Percentiles rank a stretch among this genome's conserved stretches.
phyloP scores from a whole-genome alignment of 208 protist genomes.

The Jaenimonas drosophilae region DNA sequence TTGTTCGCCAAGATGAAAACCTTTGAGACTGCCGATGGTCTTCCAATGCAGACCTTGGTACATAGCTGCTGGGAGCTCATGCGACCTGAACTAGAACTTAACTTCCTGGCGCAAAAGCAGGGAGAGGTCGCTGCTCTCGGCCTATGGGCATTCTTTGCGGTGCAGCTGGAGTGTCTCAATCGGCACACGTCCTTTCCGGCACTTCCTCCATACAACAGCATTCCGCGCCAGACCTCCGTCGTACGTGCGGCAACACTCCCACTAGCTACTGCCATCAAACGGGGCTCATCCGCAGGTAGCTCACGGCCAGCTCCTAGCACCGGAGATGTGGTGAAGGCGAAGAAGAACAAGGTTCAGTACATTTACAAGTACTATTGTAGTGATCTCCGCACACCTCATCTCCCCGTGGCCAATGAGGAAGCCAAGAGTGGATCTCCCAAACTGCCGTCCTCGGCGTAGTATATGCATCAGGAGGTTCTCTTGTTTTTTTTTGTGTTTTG shows the following conservation, averaged over 20 bases:
- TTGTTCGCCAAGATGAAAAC: constrained; percentile 36
- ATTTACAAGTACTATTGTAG: constrained; percentile 35
- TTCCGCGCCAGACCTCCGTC: constrained; percentile 9
- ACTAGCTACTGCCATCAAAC: no score
- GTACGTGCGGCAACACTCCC: no score
- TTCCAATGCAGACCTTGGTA: constrained; percentile 18
- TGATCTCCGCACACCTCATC: constrained; percentile 13
- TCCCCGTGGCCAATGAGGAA: no score
- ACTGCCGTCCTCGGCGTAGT: no score
- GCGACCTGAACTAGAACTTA: constrained; percentile 17
- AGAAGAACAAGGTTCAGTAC: constrained; percentile 32
- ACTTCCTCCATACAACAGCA: constrained; percentile 14
- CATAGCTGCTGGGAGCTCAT: constrained; percentile 35
- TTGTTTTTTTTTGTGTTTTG: constrained; percentile 6
- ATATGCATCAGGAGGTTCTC: no score
- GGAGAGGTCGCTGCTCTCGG: constrained; percentile 12
- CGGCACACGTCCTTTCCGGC: constrained; percentile 23
- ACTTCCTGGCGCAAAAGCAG: constrained; percentile 9
- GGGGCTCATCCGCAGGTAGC: neutral
- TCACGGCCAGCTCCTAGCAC: neutral
- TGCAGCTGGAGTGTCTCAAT: constrained; percentile 29
- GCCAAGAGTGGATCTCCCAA: no score
- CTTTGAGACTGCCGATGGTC: constrained; percentile 21
- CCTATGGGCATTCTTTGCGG: constrained; percentile 21
- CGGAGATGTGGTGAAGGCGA: neutral